Conservation (phyloP, 192 early-diverging fungal species). For the Coemansia sp. region DNA sequence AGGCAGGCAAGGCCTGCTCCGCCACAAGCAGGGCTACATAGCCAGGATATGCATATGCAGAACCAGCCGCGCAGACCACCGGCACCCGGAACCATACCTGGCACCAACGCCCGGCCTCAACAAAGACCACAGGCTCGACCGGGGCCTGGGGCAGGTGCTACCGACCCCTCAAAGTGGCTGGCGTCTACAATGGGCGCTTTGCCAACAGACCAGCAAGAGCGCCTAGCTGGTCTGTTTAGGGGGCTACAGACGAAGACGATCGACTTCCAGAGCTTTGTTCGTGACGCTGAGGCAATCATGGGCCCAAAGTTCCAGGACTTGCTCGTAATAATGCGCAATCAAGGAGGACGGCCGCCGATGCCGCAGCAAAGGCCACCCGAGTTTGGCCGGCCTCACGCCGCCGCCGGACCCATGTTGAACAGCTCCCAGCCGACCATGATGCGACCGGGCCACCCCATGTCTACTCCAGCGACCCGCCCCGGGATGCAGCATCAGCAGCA, state of each 20-base stretch:
- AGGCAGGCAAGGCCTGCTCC: slow-evolving; percentile 16
- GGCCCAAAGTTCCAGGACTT: slow-evolving; percentile 47
- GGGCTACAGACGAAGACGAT: slow-evolving; percentile 45
- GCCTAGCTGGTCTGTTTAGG: slow-evolving; percentile 38
- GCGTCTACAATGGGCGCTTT: slow-evolving; percentile 40
- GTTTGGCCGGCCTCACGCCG: slow-evolving; percentile 5
- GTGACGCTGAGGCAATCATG: slow-evolving; percentile 46
- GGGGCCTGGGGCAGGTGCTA: not conserved
- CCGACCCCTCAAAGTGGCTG: slow-evolving; percentile 47
- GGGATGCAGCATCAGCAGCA: slow-evolving; percentile 11
- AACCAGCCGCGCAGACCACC: slow-evolving; percentile 6
- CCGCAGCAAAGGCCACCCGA: slow-evolving; percentile 8
- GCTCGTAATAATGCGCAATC: slow-evolving; percentile 39
- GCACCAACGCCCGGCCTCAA: slow-evolving; percentile 10
- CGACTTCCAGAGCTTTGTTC: slow-evolving; percentile 37
- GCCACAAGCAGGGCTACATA: slow-evolving; percentile 2
- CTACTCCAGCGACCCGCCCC: slow-evolving; percentile 9
- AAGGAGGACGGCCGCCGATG: slow-evolving; percentile 16
- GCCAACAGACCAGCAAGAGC: slow-evolving; percentile 47
- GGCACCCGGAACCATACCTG: not conserved
- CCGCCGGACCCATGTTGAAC: not conserved
- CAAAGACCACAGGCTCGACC: slow-evolving; percentile 24
- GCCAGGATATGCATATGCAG: slow-evolving; percentile 12
- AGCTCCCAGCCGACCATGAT: slow-evolving; percentile 3
- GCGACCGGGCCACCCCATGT: slow-evolving; percentile 14